Conservation (phyloP, 768 basidiomycete species). For the Tephrocybe sp. region DNA sequence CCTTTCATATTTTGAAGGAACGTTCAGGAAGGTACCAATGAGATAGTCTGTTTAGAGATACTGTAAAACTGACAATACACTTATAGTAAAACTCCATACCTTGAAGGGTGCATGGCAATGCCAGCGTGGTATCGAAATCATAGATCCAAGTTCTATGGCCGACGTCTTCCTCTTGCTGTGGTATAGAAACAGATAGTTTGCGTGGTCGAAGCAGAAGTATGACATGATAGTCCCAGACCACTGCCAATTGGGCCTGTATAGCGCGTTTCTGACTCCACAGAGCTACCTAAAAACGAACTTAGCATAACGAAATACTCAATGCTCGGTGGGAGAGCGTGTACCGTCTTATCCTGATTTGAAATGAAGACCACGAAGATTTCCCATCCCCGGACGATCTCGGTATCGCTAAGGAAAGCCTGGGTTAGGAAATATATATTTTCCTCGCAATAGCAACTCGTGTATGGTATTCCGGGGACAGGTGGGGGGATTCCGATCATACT, state of each 20-base stretch:
- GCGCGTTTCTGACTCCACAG: conserved; percentile 61
- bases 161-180: too few species aligned
- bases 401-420: conserved; percentile 36
- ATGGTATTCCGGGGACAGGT: conserved; percentile 39
- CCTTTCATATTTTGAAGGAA: conserved; percentile 45
- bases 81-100: conserved; percentile 31
- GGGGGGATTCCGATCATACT: conserved; percentile 21
- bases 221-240: conserved; percentile 81
- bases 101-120: conserved; percentile 50
- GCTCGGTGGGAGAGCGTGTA: too few species aligned
- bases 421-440: conserved; percentile 70
- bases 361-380: conserved; percentile 60
- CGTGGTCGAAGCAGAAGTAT: conserved; percentile 51
- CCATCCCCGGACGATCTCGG: conserved; percentile 37
- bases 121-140: conserved; percentile 61
- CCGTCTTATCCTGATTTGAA: conserved; percentile 62
- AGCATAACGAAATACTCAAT: background rate
- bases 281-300: conserved; percentile 46
- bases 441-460: conserved; percentile 70
- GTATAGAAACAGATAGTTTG: too few species aligned
- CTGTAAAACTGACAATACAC: background rate
- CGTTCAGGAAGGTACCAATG: conserved; percentile 39
- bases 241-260: conserved; percentile 29
- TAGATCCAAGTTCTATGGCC: conserved; percentile 76
- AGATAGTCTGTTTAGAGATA: conserved; percentile 42